Evolutionary conservation across 345 rosid species (phyloP).

Genomic region (Arabidopsis arenosa): DNA sequence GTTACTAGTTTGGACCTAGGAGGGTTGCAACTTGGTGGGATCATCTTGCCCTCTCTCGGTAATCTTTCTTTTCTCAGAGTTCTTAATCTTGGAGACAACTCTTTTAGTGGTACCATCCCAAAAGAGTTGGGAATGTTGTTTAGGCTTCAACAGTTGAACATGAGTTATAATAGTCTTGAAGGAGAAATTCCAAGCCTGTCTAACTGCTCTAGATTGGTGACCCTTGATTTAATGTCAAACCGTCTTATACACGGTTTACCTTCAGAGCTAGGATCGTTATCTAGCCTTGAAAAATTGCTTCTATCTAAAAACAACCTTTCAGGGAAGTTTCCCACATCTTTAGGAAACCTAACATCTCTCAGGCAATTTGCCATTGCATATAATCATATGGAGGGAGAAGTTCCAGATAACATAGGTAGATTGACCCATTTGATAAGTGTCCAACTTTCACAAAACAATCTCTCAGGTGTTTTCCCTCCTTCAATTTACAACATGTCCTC

Average conservation of each 20-base stretch:
- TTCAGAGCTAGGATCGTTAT: constrained; percentile 16
- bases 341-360: constrained; percentile 25
- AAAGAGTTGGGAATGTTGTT: constrained; percentile 23
- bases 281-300: background rate
- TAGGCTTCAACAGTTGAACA: constrained; percentile 1
- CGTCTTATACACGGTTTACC: background rate
- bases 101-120: constrained; percentile 27
- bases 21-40: constrained; percentile 26
- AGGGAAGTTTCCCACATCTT: constrained; percentile 11
- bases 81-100: constrained; percentile 26
- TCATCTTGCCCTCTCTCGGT: constrained; percentile 32
- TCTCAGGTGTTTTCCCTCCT: constrained; percentile 24
- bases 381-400: background rate
- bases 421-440: background rate
- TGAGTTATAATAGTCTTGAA: constrained; percentile 9
- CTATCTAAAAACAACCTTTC: background rate
- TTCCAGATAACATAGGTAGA: background rate
- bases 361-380: background rate
- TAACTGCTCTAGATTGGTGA: constrained; percentile 10
- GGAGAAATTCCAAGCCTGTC: constrained; percentile 10
- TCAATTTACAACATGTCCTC: constrained; percentile 5
- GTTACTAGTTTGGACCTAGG: constrained; percentile 30
- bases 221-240: constrained; percentile 7
- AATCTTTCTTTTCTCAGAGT: constrained; percentile 31
- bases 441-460: background rate